Evolutionary conservation across 208 protist species (phyloP).

Genomic region (Histomonas meleagridis): DNA sequence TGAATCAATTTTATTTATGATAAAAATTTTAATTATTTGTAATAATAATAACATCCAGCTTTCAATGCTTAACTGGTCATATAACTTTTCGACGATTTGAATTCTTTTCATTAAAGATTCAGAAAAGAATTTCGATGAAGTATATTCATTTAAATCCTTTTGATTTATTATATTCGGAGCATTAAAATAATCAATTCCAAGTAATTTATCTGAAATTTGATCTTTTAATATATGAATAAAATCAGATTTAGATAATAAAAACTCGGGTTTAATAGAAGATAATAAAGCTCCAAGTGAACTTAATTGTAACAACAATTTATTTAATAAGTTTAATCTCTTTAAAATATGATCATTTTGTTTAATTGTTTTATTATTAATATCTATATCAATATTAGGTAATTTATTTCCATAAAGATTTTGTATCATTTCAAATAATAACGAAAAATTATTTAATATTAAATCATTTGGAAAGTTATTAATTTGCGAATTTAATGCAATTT

Average conservation of each 20-base stretch:
- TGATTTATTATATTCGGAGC: background rate
- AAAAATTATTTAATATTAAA: background rate
- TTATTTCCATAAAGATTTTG: background rate
- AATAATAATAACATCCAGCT: background rate
- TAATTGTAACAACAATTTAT: background rate
- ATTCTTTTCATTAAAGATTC: background rate
- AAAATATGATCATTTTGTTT: background rate
- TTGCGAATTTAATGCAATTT: background rate
- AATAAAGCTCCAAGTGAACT: background rate
- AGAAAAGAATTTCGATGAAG: background rate
- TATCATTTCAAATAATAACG: background rate
- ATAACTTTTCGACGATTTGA: background rate
- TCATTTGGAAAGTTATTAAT: background rate
- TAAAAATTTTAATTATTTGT: slow-evolving; percentile 2
- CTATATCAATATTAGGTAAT: background rate
- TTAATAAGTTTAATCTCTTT: background rate
- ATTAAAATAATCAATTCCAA: background rate
- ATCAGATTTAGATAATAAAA: background rate
- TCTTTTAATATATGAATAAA: background rate
- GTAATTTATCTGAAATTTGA: background rate
- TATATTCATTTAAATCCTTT: background rate
- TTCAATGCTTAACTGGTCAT: background rate
- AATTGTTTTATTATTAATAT: background rate
- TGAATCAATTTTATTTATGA: background rate
- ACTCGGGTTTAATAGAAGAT: background rate